Conservation (phyloP, 805 yeast species). For the Saccharomyces paradoxus region DNA sequence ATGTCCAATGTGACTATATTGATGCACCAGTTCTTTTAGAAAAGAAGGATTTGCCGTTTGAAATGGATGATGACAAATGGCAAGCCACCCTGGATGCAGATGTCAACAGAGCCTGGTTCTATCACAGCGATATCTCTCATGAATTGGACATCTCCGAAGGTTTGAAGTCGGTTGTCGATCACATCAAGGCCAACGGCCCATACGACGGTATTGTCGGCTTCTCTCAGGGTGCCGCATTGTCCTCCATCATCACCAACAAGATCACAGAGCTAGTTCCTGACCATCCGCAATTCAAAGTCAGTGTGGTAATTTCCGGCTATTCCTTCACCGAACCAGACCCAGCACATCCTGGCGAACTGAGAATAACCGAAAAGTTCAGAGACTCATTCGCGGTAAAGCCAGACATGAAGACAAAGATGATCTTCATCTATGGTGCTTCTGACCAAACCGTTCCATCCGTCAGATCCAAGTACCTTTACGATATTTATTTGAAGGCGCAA, state of each 20-base stretch:
- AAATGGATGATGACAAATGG: constrained; percentile 47
- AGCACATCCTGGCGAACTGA: constrained; percentile 26
- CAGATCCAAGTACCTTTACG: constrained; percentile 54
- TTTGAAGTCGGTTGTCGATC: constrained; percentile 39
- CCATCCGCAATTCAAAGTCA: constrained; percentile 52
- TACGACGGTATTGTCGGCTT: constrained; percentile 86
- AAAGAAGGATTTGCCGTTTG: constrained; percentile 68
- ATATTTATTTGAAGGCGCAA: constrained; percentile 34
- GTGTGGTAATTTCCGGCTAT: constrained; percentile 66
- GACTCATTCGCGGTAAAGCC: constrained; percentile 28
- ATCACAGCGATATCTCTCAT: constrained; percentile 39
- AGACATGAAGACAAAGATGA: constrained; percentile 35
- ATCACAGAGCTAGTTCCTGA: constrained; percentile 47
- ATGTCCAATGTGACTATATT: constrained; percentile 65
- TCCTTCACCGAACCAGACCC: constrained; percentile 38
- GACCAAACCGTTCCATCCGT: constrained; percentile 80
- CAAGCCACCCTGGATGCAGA: constrained; percentile 39
- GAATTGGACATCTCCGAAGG: constrained; percentile 47
- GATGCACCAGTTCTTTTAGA: constrained; percentile 68
- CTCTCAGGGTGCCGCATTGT: constrained; percentile 89
- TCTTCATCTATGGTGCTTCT: constrained; percentile 77
- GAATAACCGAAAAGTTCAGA: constrained; percentile 32
- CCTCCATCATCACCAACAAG: constrained; percentile 57
- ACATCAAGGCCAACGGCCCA: constrained; percentile 63
- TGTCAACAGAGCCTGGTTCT: constrained; percentile 68